Evolutionary conservation across 768 basidiomycete species (phyloP), one percentile per base, ranked within the genome.

Genomic region (Leccinum uliginosum): DNA sequence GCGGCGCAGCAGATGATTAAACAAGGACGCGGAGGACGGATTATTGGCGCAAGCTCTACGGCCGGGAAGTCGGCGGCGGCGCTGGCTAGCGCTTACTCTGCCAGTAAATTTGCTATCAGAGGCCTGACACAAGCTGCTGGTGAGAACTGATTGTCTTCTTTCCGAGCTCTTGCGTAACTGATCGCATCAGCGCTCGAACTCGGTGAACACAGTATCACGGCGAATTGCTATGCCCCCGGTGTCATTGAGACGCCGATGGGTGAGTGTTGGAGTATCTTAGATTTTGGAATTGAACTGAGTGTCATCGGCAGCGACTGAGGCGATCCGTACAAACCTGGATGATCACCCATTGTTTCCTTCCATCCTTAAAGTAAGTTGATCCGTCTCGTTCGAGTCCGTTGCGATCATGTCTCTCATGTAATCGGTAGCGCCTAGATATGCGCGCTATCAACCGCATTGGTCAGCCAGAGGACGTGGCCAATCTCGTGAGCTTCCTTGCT

Each of bases 91-190:
- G 44, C 44, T 23, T 80, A 79, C 55, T 57, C 56, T 45, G 65
- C 75, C 9, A 72, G 74, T 9, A 80, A 80, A 46, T 78, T 74
- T 32, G 75, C 74, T 9, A 53, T 80, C 29, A 73, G 76, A 29
- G 74, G 73, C 1, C 52, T 80, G 19, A 79, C 76, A 7, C 78
- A 78, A 53, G 62, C 63, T 3, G 67, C 71, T 1, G 74, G 78
- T 77, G 62, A 46, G 55, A 12, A 21, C 11, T 5, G 15, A 38
- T 38, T 3, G 2, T 7, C 21, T 38, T 26, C 6, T 46, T 46
- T 46, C 19, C 19, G 15, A 15, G 14, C 14, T 23, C 7, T 46
- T 23, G 45, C 9, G 11, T 46, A 3, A 23, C 15, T 46, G 23
- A 46, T 46, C 23, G 3, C 10, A 24, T 24, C 45, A 48, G 26